These are phyloP conservation scores for Psilocybe sp. DNA, from an alignment of 768 basidiomycete species.

Conservation along the genomic window DNA sequence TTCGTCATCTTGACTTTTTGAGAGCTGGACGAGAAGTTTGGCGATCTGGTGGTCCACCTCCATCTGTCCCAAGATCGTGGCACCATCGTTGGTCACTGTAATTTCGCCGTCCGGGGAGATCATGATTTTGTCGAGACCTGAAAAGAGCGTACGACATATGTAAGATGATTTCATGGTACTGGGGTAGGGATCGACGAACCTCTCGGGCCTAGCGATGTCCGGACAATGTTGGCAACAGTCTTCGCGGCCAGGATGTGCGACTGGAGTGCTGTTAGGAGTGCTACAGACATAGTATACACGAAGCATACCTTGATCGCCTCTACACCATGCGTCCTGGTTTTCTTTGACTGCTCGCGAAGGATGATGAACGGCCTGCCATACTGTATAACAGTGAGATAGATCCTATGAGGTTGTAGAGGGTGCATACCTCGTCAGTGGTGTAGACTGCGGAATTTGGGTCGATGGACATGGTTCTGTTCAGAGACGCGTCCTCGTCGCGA, in stretches of 20 bases:
- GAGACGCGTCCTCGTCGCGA: slow-evolving; percentile 24
- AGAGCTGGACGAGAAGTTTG: slow-evolving; percentile 93
- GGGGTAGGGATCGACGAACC: slow-evolving; percentile 41
- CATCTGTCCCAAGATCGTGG: slow-evolving; percentile 98
- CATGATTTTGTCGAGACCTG: slow-evolving; percentile 92
- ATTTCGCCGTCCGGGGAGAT: slow-evolving; percentile 98
- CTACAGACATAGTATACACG: slow-evolving; percentile 2
- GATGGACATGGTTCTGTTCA: slow-evolving; percentile 27
- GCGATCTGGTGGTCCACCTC: slow-evolving; percentile 99
- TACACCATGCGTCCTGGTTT: slow-evolving; percentile 87
- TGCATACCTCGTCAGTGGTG: slow-evolving; percentile 76
- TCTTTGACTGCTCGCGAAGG: slow-evolving; percentile 88
- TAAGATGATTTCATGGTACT: neutral
- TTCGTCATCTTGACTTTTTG: slow-evolving; percentile 98
- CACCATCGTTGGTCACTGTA: slow-evolving; percentile 98
- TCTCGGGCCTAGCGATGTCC: slow-evolving; percentile 92
- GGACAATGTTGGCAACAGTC: slow-evolving; percentile 91
- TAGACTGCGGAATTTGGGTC: slow-evolving; percentile 69
- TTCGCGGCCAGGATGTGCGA: slow-evolving; percentile 95
- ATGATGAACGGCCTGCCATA: slow-evolving; percentile 98
- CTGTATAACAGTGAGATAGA: slow-evolving; percentile 35
- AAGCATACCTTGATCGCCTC: slow-evolving; percentile 87
- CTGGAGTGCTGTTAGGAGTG: slow-evolving; percentile 33
- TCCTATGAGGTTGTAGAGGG: neutral
- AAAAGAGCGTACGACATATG: neutral